Evolutionary conservation across 768 basidiomycete genomes (phyloP).

Genomic region (Cubamyces sp.): DNA sequence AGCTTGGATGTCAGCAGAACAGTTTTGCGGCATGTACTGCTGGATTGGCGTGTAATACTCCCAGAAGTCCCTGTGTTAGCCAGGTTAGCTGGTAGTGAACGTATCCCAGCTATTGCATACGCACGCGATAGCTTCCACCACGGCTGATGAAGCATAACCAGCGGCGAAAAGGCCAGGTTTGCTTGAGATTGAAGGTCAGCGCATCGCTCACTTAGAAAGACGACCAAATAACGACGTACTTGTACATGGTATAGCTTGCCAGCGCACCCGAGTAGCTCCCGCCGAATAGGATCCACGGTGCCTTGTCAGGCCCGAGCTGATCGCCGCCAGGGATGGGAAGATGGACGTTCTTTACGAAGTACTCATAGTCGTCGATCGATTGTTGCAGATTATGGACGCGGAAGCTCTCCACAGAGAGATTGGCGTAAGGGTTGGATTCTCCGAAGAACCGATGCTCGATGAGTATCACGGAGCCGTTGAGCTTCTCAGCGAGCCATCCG

Average conservation of each 20-base stretch:
- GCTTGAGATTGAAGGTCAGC: slow-evolving; percentile 36
- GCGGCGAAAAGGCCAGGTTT: slow-evolving; percentile 63
- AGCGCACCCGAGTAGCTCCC: slow-evolving; percentile 50
- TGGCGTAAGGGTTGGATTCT: slow-evolving; percentile 65
- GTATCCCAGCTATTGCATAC: background rate
- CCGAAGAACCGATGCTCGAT: slow-evolving; percentile 80
- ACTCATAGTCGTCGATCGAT: slow-evolving; percentile 72
- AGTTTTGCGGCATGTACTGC: slow-evolving; percentile 69
- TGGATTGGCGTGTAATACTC: slow-evolving; percentile 74
- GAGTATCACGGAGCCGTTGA: slow-evolving; percentile 63
- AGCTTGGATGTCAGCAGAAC: slow-evolving; percentile 70
- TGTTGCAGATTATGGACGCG: slow-evolving; percentile 69
- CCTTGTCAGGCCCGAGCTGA: slow-evolving; percentile 54
- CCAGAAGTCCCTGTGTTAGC: slow-evolving; percentile 56
- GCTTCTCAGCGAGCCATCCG: slow-evolving; percentile 66
- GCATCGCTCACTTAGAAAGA: too few relatives aligned
- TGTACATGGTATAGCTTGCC: slow-evolving; percentile 71
- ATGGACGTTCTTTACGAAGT: slow-evolving; percentile 66
- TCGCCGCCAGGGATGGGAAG: slow-evolving; percentile 71
- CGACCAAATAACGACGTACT: slow-evolving; percentile 43
- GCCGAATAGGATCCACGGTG: slow-evolving; percentile 48
- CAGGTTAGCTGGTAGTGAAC: background rate
- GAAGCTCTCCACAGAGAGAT: slow-evolving; percentile 62
- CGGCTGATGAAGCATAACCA: slow-evolving; percentile 69
- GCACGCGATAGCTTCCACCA: slow-evolving; percentile 63